Conservation (phyloP, 2,329 filamentous ascomycete genomes). For the Lecanoromycetidae sp. region DNA sequence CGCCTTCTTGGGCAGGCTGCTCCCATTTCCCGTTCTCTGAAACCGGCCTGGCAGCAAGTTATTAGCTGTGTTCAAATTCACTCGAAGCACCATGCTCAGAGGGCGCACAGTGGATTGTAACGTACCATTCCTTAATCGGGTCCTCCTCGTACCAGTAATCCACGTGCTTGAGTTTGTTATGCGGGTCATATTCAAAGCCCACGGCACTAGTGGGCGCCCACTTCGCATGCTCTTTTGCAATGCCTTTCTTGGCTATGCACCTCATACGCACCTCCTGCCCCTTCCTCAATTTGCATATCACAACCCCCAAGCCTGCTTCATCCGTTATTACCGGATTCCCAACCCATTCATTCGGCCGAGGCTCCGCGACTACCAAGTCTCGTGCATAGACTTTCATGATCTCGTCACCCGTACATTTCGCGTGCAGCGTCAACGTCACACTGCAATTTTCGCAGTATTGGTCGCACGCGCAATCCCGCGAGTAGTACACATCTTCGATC, state of each 20-base stretch:
- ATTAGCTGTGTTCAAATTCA: too few species aligned
- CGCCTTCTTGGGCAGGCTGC: conserved; percentile 62
- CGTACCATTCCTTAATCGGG: conserved; percentile 67
- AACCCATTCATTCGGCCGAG: conserved; percentile 59
- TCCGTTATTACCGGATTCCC: conserved; percentile 78
- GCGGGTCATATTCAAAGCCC: conserved; percentile 94
- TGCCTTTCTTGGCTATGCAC: conserved; percentile 95
- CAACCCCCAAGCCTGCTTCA: conserved; percentile 63
- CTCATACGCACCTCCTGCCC: conserved; percentile 82
- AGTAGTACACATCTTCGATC: conserved; percentile 70
- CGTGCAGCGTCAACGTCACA: conserved; percentile 72
- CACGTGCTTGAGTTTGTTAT: conserved; percentile 86
- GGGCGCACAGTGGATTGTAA: conserved; percentile 11
- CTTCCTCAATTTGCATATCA: conserved; percentile 82
- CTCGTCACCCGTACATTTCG: conserved; percentile 71
- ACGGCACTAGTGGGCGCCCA: conserved; percentile 90
- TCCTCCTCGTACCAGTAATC: conserved; percentile 93
- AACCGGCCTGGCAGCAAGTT: conserved; percentile 54
- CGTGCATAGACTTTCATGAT: conserved; percentile 91
- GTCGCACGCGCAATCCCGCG: conserved; percentile 92
- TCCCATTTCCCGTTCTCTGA: conserved; percentile 66
- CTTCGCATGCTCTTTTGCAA: conserved; percentile 97
- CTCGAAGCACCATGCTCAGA: too few species aligned
- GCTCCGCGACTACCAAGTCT: conserved; percentile 63
- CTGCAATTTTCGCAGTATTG: conserved; percentile 88